Evolutionary conservation across 345 rosid species (phyloP), one percentile per base, ranked within the genome.

Genomic region (Orychophragmus violaceus): DNA sequence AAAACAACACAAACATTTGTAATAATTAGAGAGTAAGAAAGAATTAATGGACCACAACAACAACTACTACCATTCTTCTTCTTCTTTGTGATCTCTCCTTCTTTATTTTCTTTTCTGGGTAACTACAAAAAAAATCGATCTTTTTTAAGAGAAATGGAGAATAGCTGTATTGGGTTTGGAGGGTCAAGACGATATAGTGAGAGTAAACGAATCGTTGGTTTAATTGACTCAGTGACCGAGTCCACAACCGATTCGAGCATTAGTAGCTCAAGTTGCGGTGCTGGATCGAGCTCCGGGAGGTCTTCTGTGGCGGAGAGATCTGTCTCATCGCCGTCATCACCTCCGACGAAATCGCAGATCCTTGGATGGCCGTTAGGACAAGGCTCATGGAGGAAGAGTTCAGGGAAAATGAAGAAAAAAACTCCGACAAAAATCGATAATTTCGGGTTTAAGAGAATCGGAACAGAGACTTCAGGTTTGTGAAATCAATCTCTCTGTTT

Each of bases 331-430:
- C 82, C 74, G 45, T 68, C 84, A 12, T 65, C 74, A 56, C 77
- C 94, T n/a, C 81, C 80, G 0, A 63, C 89, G 64, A 66, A 66
- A 12, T 74, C 77, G 0, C 72, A 74, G 69, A 84, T 84, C 50
- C 72, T 94, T 71, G 99, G 99, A 66, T 90, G 97, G 99, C 99
- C 99, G 12, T 86, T 90, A 49, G 83, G 83, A 59, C 81, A 81
- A 76, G 61, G 83, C 67, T 35, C 79, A 49, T 68, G 75, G 81
- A 25, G 74, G 82, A 67, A 82, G 70, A 68, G 80, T 76, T 24
- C 71, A 7, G 72, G 74, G 65, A 61, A 64, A 25, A n/a, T 74
- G 66, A 61, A 79, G 71, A 80, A 74, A 67, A 75, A 62, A 22
- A 60, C 64, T 25, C 65, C 72, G 1, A 57, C 54, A 7, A 70